These are phyloP conservation scores for Phialophora expanda DNA, from an alignment of 2,329 filamentous ascomycete species.

Conservation along the genomic window DNA sequence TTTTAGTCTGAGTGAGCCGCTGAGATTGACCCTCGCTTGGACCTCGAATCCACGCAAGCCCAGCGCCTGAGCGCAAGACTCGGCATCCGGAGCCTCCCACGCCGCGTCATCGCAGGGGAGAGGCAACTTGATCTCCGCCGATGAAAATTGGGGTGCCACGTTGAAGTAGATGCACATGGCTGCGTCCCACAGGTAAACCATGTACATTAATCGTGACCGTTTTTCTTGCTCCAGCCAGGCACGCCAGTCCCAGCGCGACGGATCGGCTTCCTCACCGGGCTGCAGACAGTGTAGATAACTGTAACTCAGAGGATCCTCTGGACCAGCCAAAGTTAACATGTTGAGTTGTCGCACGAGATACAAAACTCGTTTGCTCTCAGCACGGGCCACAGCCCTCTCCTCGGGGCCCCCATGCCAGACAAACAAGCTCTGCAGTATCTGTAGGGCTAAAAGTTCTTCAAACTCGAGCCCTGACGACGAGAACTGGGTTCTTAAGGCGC, in stretches of 20 bases:
- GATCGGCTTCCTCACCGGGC: conserved; percentile 53
- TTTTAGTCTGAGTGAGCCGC: conserved; percentile 66
- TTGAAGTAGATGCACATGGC: conserved; percentile 76
- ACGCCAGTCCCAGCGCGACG: conserved; percentile 66
- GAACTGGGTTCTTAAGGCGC: conserved; percentile 49
- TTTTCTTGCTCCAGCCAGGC: conserved; percentile 74
- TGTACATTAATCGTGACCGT: conserved; percentile 68
- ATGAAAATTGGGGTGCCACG: conserved; percentile 65
- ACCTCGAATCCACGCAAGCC: conserved; percentile 65
- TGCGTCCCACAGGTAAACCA: conserved; percentile 68
- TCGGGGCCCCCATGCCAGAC: conserved; percentile 72
- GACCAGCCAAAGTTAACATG: conserved; percentile 60
- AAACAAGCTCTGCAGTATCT: conserved; percentile 66
- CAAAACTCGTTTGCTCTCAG: conserved; percentile 46
- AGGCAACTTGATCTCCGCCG: conserved; percentile 68
- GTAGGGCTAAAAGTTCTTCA: conserved; percentile 67
- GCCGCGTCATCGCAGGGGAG: conserved; percentile 74
- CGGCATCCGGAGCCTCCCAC: conserved; percentile 68
- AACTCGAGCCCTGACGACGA: conserved; percentile 48
- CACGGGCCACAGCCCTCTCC: conserved; percentile 68
- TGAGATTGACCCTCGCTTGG: conserved; percentile 61
- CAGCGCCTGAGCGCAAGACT: conserved; percentile 68
- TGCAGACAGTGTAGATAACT: conserved; percentile 67
- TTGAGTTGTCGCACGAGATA: conserved; percentile 62
- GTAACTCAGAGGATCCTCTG: conserved; percentile 54